Base-by-base conservation (phyloP, 208 protist species). In the Herpetomonas tarakana region DNA sequence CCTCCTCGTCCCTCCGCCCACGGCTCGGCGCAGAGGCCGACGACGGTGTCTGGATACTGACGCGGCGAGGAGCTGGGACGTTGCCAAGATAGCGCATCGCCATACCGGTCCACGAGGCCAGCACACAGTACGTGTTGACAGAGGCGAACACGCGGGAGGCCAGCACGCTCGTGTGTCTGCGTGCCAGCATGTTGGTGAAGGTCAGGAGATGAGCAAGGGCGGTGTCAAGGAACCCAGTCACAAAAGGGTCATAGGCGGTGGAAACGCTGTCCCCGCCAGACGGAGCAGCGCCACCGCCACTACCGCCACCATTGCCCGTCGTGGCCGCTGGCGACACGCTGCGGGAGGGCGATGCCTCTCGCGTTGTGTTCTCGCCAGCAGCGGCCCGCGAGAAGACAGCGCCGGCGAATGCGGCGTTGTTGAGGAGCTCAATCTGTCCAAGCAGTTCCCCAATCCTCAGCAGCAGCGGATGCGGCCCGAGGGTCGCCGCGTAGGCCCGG, bases 351-450 rank as follows among this genome's bases (percentile, higher is more conserved):
- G 19, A 24, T 12, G 27, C 54, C 18, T 3, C 21, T 21, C 21
- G 21, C 29, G 27, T 72, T 44, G 55, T 12, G n/a, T n/a, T n/a
- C n/a, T n/a, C n/a, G n/a, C n/a, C n/a, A n/a, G n/a, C n/a, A 6
- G 21, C 65, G 41, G 41, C 65, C 47, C 24, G 58, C 53, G 44
- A 54, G 25, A 81, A 81, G 14, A 69, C 68, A 16, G 73, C 77
- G 46, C 76, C 71, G 35, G 65, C 68, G 52, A 85, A 70, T 18
- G 53, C 52, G 11, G 74, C 65, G 26, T 58, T 76, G 74, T 94
- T 94, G 19, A 94, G 69, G 18, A 81, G 61, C 62, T 88, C 81
- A 19, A 94, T 29, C 63, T 88, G 72, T 12, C 75, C 74, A 12
- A 85, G 58, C 25, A 82, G 69, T 9, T 83, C 76, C 39, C 59